Base-by-base conservation (phyloP, 164 flowering plant genomes). In the Magnolia sinica region DNA sequence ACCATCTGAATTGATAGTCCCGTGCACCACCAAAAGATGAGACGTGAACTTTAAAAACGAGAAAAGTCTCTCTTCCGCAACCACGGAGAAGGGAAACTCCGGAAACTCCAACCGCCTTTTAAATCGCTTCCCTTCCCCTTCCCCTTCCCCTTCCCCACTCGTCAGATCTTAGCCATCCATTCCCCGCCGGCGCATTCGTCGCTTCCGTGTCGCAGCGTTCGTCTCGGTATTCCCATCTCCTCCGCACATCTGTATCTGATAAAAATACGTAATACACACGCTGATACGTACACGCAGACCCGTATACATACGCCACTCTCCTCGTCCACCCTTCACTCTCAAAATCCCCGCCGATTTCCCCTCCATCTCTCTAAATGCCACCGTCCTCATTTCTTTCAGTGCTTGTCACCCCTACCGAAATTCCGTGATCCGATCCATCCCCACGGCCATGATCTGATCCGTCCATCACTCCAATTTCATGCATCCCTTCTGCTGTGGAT, bases 401-500 rank as follows among this genome's bases (percentile, higher is more conserved):
- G 24, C 4, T 27, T 27, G 24, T 20, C 67, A 27, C 49, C 67
- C n/a, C 37, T 23, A 31, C 19, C 1, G 51, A 8, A 31, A 68
- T 68, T 68, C 50, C 70, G 37, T 24, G 70, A 68, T 31, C 50
- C 49, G 8, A 10, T 68, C 19, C 24, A 14, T n/a, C 50, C 22
- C 2, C 6, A 16, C 18, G 14, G 1, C 13, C 29, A 14, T 19
- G 24, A 13, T 20, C 76, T 65, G 59, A 51, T 14, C 24, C 64
- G 63, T 23, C 50, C 31, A 22, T 19, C 49, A 50, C 51, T 37
- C n/a, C 8, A 6, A 49, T 68, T 49, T 68, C 66, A 85, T 85
- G 87, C 82, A 73, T 82, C 77, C 86, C 1, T 80, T 83, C 77
- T 83, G 84, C 79, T 85, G 85, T 76, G 79, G 73, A 31, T 76